Base-by-base conservation (phyloP, 2,329 filamentous ascomycete species). In the Geosmithia flava region DNA sequence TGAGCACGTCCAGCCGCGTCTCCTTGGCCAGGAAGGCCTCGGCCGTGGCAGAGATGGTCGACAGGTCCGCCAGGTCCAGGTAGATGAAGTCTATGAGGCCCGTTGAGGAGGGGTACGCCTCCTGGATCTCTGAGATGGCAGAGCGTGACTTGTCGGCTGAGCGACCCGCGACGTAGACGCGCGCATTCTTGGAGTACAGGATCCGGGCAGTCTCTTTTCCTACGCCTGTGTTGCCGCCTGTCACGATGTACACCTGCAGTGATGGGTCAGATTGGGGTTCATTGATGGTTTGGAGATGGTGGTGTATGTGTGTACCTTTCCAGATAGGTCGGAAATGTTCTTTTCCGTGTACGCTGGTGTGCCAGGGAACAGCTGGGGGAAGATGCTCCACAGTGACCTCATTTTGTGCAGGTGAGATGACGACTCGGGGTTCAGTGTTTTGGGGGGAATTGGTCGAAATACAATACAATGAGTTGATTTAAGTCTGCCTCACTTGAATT, bases 141-240 rank as follows among this genome's bases (percentile, higher is more conserved):
- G 56, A 46, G 0, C 59, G 55, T n/a, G 63, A 69, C 50, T 71
- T 71, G 2, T 59, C 53, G 17, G 60, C 53, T 1, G 62, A 68
- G 20, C 75, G 70, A 0, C 67, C 68, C 2, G 72, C 72, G 33
- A 78, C 55, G 53, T 78, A 79, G 20, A 80, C 67, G 3, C 62
- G 75, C 15, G 62, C 75, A 48, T 75, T 72, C 16, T 65, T 67
- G 3, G 61, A 56, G 55, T 79, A 80, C 4, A 81, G 63, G 2
- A 79, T 69, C 29, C 65, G 66, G 39, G 61, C 62, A 2, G 79
- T 62, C 49, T 76, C 71, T 20, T 68, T 66, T 3, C 75, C 76
- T 2, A 76, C 62, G 65, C 61, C 60, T 0, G 54, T 54, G 43
- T 59, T 59, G 42, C 55, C 53, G 19, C 59, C 61, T 0, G 61